phyloP scores from a whole-genome alignment of 2,329 filamentous ascomycete species.

The Didymella segeticola region DNA sequence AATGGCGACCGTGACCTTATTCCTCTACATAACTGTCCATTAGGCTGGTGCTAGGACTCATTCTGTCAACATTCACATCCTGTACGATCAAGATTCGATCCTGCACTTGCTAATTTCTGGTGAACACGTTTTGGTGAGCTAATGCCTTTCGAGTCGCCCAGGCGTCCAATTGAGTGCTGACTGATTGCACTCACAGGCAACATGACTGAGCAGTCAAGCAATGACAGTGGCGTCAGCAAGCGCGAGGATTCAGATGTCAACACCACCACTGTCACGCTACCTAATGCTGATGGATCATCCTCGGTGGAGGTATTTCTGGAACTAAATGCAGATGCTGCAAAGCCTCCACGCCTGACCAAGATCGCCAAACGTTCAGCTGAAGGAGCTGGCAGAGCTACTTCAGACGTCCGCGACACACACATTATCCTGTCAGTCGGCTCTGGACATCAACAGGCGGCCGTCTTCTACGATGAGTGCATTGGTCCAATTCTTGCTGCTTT shows the following conservation, averaged over 20 bases:
- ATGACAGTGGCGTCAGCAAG: neutral
- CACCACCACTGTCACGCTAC: constrained; percentile 8
- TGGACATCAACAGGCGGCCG: constrained; percentile 50
- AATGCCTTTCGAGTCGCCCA: neutral
- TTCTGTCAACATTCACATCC: too few species aligned
- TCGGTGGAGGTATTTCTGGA: constrained; percentile 16
- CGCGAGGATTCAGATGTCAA: neutral
- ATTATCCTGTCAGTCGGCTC: constrained; percentile 56
- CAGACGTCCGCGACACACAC: constrained; percentile 42
- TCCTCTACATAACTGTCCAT: neutral
- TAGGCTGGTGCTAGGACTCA: neutral
- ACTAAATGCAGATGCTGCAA: constrained; percentile 20
- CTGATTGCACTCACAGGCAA: neutral
- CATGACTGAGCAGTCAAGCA: constrained; percentile 14
- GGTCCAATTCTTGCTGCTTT: constrained; percentile 53
- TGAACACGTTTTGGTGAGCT: neutral
- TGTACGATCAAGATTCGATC: neutral
- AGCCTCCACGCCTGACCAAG: constrained; percentile 25
- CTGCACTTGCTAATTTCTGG: neutral
- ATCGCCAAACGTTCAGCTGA: constrained; percentile 22
- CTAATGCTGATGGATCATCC: constrained; percentile 12
- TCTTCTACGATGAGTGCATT: constrained; percentile 50
- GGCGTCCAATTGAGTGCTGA: neutral
- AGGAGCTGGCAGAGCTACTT: constrained; percentile 1
- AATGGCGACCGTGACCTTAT: constrained; percentile 5